A percentile compares a stretch with the other conserved stretches of the same genome.
These are phyloP conservation scores for Ceratocystis destructans DNA, from an alignment of 2,329 filamentous ascomycete genomes.

Conservation along the genomic window DNA sequence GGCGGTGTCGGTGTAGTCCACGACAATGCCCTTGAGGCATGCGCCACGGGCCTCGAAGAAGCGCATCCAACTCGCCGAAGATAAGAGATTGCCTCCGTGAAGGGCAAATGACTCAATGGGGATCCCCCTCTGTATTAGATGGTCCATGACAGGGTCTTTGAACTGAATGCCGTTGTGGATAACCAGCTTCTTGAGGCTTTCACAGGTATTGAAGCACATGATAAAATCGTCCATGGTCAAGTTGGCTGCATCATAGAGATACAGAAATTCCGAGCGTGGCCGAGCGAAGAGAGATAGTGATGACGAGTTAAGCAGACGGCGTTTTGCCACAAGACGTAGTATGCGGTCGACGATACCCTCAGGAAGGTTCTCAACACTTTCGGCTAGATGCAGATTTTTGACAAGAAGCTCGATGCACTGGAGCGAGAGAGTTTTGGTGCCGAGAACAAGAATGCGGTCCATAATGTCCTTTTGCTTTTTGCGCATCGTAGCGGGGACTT, in stretches of 20 bases:
- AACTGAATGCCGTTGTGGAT: slow-evolving; percentile 80
- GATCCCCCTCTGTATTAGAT: slow-evolving; percentile 58
- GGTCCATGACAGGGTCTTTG: slow-evolving; percentile 72
- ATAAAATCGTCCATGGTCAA: slow-evolving; percentile 64
- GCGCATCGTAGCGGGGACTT: slow-evolving; percentile 3
- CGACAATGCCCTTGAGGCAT: slow-evolving; percentile 52
- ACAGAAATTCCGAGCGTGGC: slow-evolving; percentile 36
- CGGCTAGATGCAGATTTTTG: slow-evolving; percentile 48
- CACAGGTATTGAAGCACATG: slow-evolving; percentile 63
- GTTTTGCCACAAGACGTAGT: slow-evolving; percentile 44
- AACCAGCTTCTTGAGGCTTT: slow-evolving; percentile 55
- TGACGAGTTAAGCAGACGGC: slow-evolving; percentile 39
- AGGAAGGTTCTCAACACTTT: slow-evolving; percentile 48
- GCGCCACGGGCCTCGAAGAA: slow-evolving; percentile 54
- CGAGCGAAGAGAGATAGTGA: slow-evolving; percentile 46
- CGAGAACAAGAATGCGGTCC: slow-evolving; percentile 54
- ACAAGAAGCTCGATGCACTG: slow-evolving; percentile 50
- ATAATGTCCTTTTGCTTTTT: slow-evolving; percentile 65
- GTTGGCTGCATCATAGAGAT: slow-evolving; percentile 46
- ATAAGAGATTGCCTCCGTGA: slow-evolving; percentile 71
- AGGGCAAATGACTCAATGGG: slow-evolving; percentile 61
- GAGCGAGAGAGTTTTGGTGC: slow-evolving; percentile 54
- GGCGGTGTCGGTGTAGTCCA: slow-evolving; percentile 73
- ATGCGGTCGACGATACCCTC: slow-evolving; percentile 43
- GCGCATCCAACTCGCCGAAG: slow-evolving; percentile 59